A percentile compares a stretch with the other conserved stretches of the same genome.
Evolutionary conservation across 495 filamentous ascomycete genomes (phyloP).

Genomic region (Lentithecium fluviatile): DNA sequence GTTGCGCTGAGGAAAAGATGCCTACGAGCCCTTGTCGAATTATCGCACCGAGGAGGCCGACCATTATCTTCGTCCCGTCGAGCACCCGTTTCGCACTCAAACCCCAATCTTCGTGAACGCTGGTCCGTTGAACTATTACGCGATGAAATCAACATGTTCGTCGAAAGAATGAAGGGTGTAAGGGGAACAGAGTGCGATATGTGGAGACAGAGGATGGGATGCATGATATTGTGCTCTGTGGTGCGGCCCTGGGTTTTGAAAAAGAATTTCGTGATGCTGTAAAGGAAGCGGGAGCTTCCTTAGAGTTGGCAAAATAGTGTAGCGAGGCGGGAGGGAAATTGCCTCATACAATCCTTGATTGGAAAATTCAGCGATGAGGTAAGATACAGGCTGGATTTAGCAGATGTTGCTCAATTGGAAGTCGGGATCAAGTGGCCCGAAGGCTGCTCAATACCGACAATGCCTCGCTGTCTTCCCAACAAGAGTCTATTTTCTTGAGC

Average conservation of each 20-base stretch:
- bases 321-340: no score
- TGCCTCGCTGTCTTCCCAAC: no score
- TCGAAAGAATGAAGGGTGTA: slow-evolving; percentile 29
- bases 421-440: no score
- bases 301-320: no score
- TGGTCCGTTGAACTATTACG: slow-evolving; percentile 45
- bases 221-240: slow-evolving; percentile 46
- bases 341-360: no score
- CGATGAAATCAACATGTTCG: slow-evolving; percentile 40
- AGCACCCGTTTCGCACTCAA: slow-evolving; percentile 42
- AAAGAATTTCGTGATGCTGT: slow-evolving; percentile 39
- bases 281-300: slow-evolving; percentile 15
- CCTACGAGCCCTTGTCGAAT: slow-evolving; percentile 24
- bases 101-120: slow-evolving; percentile 43
- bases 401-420: no score
- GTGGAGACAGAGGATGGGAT: slow-evolving; percentile 37
- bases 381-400: no score
- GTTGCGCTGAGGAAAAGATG: slow-evolving; percentile 39
- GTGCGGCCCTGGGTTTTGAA: slow-evolving; percentile 37
- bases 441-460: no score
- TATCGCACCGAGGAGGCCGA: slow-evolving; percentile 6
- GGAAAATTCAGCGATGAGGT: no score
- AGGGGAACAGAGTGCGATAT: slow-evolving; percentile 34
- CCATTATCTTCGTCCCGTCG: slow-evolving; percentile 41
- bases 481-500: no score